Conservation (phyloP, 129 eudicot genomes). For the Sambucus nigra region DNA sequence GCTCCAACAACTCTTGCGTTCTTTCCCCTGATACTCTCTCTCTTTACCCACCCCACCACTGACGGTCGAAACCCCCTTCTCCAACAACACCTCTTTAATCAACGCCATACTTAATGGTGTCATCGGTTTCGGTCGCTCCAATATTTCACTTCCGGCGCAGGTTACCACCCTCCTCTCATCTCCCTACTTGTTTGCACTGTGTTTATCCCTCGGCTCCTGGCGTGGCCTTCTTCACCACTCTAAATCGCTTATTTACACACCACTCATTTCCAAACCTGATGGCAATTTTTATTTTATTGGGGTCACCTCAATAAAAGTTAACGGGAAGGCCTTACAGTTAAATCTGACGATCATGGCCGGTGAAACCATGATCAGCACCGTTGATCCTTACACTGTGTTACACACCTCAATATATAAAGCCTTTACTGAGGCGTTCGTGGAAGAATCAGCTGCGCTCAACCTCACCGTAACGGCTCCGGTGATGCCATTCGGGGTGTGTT, state of each 20-base stretch:
- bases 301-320: conserved; percentile 34
- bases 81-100: conserved; percentile 25
- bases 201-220: conserved; percentile 69
- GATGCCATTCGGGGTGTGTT: conserved; percentile 45
- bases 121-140: conserved; percentile 40
- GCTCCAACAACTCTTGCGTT: conserved; percentile 23
- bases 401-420: conserved; percentile 21
- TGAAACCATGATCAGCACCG: conserved; percentile 43
- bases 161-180: conserved; percentile 16
- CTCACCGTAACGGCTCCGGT: conserved; percentile 26
- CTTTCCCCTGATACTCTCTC: conserved; percentile 17
- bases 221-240: conserved; percentile 50
- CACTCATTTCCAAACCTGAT: conserved; percentile 19
- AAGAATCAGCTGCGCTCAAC: conserved; percentile 38
- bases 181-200: conserved; percentile 31
- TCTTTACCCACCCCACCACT: conserved; percentile 28
- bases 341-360: conserved; percentile 18
- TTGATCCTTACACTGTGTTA: conserved; percentile 34
- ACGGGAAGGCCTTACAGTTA: conserved; percentile 20
- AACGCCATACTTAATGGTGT: conserved; percentile 24
- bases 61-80: conserved; percentile 46
- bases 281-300: conserved; percentile 33
- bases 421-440: conserved; percentile 26
- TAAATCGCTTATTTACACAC: conserved; percentile 44
- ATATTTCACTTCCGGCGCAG: conserved; percentile 35